A percentile compares a stretch with the other conserved stretches of the same genome.
These are phyloP conservation scores for Seminavis robusta DNA, from an alignment of 108 stramenopile species.

Conservation along the genomic window DNA sequence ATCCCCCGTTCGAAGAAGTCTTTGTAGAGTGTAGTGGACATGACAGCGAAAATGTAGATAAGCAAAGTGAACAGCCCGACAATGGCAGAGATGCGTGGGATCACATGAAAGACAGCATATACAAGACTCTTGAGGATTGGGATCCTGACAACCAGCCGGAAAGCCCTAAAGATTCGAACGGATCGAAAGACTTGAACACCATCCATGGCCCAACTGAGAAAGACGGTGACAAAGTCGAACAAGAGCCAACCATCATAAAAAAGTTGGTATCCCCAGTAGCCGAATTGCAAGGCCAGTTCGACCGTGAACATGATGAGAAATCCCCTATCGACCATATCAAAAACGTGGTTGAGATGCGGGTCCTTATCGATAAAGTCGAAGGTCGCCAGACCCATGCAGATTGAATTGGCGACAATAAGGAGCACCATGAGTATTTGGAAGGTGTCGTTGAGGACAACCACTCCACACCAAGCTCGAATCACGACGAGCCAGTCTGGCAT, in stretches of 20 bases:
- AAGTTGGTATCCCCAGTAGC: slow-evolving; percentile 35
- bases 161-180: slow-evolving; percentile 62
- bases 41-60: slow-evolving; percentile 64
- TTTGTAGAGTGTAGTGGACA: slow-evolving; percentile 58
- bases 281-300: slow-evolving; percentile 48
- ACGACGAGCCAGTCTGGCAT: no score
- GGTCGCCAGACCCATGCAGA: slow-evolving; percentile 59
- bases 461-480: no score
- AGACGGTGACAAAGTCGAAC: slow-evolving; percentile 51
- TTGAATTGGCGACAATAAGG: slow-evolving; percentile 48
- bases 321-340: slow-evolving; percentile 29
- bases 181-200: slow-evolving; percentile 56
- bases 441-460: no score
- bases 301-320: slow-evolving; percentile 55
- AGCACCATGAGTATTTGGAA: slow-evolving; percentile 40
- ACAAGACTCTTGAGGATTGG: slow-evolving; percentile 48
- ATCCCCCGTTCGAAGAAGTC: slow-evolving; percentile 18
- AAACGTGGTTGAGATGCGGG: slow-evolving; percentile 14
- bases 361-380: slow-evolving; percentile 55
- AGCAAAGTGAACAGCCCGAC: slow-evolving; percentile 39
- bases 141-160: slow-evolving; percentile 53
- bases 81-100: slow-evolving; percentile 63
- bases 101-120: slow-evolving; percentile 47
- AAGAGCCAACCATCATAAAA: slow-evolving; percentile 54
- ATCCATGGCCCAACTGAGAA: slow-evolving; percentile 50